phyloP scores from a whole-genome alignment of 495 filamentous ascomycete genomes.

The Neurospora sp. region DNA sequence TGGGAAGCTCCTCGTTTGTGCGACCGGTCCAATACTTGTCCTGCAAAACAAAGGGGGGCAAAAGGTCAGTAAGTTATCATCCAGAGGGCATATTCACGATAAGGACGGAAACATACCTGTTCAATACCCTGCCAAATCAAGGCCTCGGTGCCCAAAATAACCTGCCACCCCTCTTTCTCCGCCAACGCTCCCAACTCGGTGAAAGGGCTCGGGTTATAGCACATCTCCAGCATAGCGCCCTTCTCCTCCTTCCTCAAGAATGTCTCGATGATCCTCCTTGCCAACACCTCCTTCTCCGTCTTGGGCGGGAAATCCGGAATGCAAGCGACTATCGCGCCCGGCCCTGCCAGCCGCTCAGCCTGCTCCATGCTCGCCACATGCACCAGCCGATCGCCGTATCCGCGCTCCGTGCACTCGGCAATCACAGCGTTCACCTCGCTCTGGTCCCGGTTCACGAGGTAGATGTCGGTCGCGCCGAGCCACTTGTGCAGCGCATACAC shows the following conservation, averaged over 20 bases:
- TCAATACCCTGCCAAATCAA: slow-evolving; percentile 69
- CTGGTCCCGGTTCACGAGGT: slow-evolving; percentile 58
- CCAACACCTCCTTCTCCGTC: slow-evolving; percentile 45
- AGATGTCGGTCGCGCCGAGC: slow-evolving; percentile 54
- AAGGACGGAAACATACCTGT: slow-evolving; percentile 29
- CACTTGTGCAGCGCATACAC: slow-evolving; percentile 59
- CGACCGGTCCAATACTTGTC: slow-evolving; percentile 52
- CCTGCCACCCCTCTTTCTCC: slow-evolving; percentile 51
- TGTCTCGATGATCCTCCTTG: slow-evolving; percentile 45
- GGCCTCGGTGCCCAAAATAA: slow-evolving; percentile 60
- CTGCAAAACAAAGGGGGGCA: not conserved
- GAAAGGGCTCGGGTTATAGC: slow-evolving; percentile 61
- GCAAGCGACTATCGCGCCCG: slow-evolving; percentile 53
- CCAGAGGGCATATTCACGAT: not conserved
- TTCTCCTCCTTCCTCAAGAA: slow-evolving; percentile 42
- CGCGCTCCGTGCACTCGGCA: slow-evolving; percentile 40
- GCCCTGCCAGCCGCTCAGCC: slow-evolving; percentile 44
- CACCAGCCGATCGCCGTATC: slow-evolving; percentile 40
- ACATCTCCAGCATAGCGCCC: slow-evolving; percentile 69
- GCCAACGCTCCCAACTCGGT: slow-evolving; percentile 52
- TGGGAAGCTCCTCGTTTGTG: slow-evolving; percentile 43
- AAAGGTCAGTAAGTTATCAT: not conserved
- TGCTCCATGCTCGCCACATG: slow-evolving; percentile 46
- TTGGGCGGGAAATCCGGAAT: slow-evolving; percentile 61
- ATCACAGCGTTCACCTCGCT: slow-evolving; percentile 55